Evolutionary conservation across 768 basidiomycete species (phyloP).

Genomic region (Leccinellum rugosiceps): DNA sequence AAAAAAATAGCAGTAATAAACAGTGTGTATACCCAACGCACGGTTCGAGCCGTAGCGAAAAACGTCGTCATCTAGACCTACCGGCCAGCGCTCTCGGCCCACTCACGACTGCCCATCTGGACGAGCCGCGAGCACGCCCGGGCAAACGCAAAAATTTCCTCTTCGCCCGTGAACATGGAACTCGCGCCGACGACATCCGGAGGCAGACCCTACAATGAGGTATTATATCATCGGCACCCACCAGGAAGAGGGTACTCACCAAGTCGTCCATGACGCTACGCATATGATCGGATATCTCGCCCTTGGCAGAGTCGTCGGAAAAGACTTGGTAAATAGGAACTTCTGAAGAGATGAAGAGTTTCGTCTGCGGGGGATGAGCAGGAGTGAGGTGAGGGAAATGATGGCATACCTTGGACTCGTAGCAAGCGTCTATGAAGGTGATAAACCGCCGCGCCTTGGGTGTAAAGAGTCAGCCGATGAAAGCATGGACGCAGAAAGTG

Average conservation of each 20-base stretch:
- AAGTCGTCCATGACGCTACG: constrained; percentile 93
- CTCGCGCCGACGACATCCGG: constrained; percentile 73
- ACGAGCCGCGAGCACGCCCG: constrained; percentile 85
- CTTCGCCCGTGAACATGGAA: constrained; percentile 93
- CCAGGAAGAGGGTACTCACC: constrained; percentile 39
- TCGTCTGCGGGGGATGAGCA: constrained; percentile 74
- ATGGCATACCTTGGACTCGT: constrained; percentile 73
- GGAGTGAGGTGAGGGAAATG: background rate
- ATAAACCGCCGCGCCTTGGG: constrained; percentile 88
- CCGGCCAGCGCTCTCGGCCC: constrained; percentile 52
- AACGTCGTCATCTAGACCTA: background rate
- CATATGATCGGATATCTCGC: constrained; percentile 76
- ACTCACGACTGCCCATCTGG: constrained; percentile 89
- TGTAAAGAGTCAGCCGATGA: background rate
- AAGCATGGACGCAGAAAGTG: background rate
- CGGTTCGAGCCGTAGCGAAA: background rate
- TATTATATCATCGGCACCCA: background rate
- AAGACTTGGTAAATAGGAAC: constrained; percentile 91
- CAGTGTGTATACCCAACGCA: background rate
- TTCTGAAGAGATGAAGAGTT: constrained; percentile 88
- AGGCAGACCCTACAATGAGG: constrained; percentile 61
- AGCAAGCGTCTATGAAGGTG: constrained; percentile 96
- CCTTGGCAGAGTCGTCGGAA: constrained; percentile 57
- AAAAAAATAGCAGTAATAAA: background rate
- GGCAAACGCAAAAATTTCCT: constrained; percentile 96